These are phyloP conservation scores for Yamadazyma friedrichii DNA, from an alignment of 1,139 yeast genomes.

Conservation along the genomic window DNA sequence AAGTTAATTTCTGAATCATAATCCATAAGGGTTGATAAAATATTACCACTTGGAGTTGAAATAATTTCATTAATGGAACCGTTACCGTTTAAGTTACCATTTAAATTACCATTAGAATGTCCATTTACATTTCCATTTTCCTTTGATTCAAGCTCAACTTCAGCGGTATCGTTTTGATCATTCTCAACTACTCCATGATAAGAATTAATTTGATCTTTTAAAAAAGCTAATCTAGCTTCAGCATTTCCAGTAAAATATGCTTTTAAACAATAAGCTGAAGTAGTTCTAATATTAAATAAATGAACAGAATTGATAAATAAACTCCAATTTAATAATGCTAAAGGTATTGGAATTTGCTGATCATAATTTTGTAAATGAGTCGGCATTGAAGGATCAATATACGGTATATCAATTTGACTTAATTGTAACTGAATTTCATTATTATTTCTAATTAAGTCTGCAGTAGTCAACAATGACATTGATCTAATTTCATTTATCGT, in stretches of 20 bases:
- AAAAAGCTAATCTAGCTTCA: conserved; percentile 60
- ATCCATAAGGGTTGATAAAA: conserved; percentile 69
- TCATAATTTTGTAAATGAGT: conserved; percentile 36
- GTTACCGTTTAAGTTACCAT: conserved; percentile 1
- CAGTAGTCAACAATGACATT: conserved; percentile 68
- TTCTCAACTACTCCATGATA: conserved; percentile 20
- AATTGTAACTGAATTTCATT: conserved; percentile 64
- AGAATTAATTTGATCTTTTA: conserved; percentile 60
- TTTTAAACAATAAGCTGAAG: conserved; percentile 63
- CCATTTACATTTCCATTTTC: background rate
- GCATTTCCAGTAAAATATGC: conserved; percentile 67
- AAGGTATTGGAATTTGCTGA: conserved; percentile 59
- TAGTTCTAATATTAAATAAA: conserved; percentile 74
- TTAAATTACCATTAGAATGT: background rate
- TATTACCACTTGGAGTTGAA: conserved; percentile 41
- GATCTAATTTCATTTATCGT: conserved; percentile 67
- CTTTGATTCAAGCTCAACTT: background rate
- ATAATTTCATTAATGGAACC: conserved; percentile 1
- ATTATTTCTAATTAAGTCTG: conserved; percentile 71
- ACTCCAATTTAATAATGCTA: conserved; percentile 81
- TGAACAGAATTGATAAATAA: conserved; percentile 78
- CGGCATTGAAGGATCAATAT: conserved; percentile 79
- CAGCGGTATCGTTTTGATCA: background rate
- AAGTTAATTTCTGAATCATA: conserved; percentile 73
- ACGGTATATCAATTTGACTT: conserved; percentile 86